Base-by-base conservation (phyloP, 345 rosid genomes). In the Hibiscus tridactylites region DNA sequence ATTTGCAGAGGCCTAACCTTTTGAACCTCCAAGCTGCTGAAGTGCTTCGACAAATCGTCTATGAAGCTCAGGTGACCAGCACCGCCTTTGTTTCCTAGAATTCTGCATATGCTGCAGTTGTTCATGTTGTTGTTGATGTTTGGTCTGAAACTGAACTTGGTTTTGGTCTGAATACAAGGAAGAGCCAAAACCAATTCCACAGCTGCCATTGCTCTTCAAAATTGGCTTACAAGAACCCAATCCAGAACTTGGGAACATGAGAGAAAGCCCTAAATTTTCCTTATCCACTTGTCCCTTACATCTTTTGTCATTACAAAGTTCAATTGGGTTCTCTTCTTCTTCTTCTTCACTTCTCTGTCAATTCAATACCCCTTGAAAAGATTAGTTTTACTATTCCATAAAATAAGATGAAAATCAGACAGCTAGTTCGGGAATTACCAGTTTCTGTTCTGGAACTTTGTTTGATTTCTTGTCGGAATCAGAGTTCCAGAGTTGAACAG, bases 51-150 rank as follows among this genome's bases (percentile, higher is more conserved):
- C 77, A 39, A 92, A 92, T 60, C 85, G 85, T 29, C 85, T 82
- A 74, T 90, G 97, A 65, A 90, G 93, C 57, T 91, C 91, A 9
- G 90, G 88, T 39, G 97, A 89, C 97, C 98, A 92, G 78, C 82
- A 85, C 66, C 97, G 74, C 69, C 97, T 79, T 74, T 83, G 95
- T 64, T 92, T 90, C 91, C 85, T 87, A 72, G 46, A 56, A 77
- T 75, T 71, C 54, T 66, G 83, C 39, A 54, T 19, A 17, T 71
- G 82, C 74, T 80, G 84, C 54, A 50, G 81, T 15, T 44, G 77
- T 29, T 31, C 77, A 2, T 65, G 67, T 3, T 73, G 79, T 21
- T 29, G 79, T 1, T 66, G 67, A 4, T 74, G 78, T 26, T 60
- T 69, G 68, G 26, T 71, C 65, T 73, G 79, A 21, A 78, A 54